Evolutionary conservation across 768 basidiomycete species (phyloP).

Genomic region (Boletus sensibilis): DNA sequence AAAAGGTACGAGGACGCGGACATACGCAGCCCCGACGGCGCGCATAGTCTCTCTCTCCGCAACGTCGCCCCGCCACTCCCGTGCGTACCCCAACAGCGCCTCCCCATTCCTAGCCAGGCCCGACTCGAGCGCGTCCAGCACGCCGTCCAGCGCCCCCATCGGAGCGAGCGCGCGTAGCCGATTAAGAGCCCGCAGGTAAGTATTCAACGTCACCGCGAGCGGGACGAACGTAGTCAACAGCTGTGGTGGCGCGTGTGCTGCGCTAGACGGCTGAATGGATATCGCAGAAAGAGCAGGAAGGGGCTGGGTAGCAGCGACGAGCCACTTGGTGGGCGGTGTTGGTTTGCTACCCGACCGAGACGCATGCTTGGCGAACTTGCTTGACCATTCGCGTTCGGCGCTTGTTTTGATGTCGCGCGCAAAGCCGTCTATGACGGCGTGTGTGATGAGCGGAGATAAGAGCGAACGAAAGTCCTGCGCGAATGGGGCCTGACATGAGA

Average conservation of each 20-base stretch:
- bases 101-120: constrained; percentile 47
- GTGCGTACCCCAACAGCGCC: constrained; percentile 47
- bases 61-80: constrained; percentile 36
- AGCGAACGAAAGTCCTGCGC: constrained; percentile 63
- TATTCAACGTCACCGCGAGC: constrained; percentile 71
- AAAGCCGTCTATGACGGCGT: constrained; percentile 60
- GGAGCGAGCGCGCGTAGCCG: constrained; percentile 80
- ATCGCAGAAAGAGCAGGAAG: constrained; percentile 28
- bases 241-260: constrained; percentile 67
- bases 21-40: constrained; percentile 57
- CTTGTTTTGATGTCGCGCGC: constrained; percentile 39
- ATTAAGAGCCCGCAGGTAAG: constrained; percentile 72
- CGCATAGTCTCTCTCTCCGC: constrained; percentile 38
- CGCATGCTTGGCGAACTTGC: constrained; percentile 24
- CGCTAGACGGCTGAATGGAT: constrained; percentile 22
- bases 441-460: constrained; percentile 62
- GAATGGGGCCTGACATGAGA: neutral
- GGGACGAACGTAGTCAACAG: constrained; percentile 72
- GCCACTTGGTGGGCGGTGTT: constrained; percentile 48
- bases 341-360: constrained; percentile 14
- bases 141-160: constrained; percentile 48
- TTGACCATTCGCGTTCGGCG: constrained; percentile 37
- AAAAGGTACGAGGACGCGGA: constrained; percentile 66
- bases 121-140: constrained; percentile 50
- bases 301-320: constrained; percentile 41